Base-by-base conservation (phyloP, 805 yeast genomes). In the Suhomyces faveliae region DNA sequence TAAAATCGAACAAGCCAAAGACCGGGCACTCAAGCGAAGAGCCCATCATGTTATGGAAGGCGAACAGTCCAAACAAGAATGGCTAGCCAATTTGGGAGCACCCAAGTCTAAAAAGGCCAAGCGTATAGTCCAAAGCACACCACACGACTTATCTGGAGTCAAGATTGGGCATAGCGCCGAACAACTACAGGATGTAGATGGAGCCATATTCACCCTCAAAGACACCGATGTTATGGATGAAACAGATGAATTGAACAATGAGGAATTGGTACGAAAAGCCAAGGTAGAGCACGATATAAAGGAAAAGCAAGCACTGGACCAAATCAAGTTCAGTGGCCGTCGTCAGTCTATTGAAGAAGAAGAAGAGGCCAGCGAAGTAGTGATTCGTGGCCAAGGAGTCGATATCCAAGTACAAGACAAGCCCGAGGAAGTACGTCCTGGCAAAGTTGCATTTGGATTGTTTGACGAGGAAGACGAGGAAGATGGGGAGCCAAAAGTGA, bases 171-270 rank as follows among this genome's bases (percentile, higher is more conserved):
- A 83, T 59, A 62, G 64, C 27, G 33, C 67, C 9, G 58, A 58
- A n/a, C 76, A 74, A n/a, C 57, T 83, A 9, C 53, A 57, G 2
- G 57, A 60, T 11, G 53, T 75, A 1, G 74, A 65, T n/a, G 70
- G 73, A 5, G 78, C 71, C 0, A 68, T 85, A 2, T 65, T 87
- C 44, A 85, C 90, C 0, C 66, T 86, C 43, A 75, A 80, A 42
- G 88, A 83, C 52, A 54, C 61, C n/a, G 62, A 64, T 19, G 51
- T 78, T 12, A 52, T 71, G 35, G 77, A 62, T 13, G 59, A 58
- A 20, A 61, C 51, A 5, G 70, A 63, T 37, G 58, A 55, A 22
- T 58, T 83, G 24, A 70, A 61, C 23, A 72, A 80, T 44, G 77
- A 72, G n/a, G 62, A 55, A 50, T 59, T 63, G 51, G 22, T 48